These are phyloP conservation scores for Endoconidiophora polonica DNA, from an alignment of 2,329 filamentous ascomycete species.

Conservation along the genomic window DNA sequence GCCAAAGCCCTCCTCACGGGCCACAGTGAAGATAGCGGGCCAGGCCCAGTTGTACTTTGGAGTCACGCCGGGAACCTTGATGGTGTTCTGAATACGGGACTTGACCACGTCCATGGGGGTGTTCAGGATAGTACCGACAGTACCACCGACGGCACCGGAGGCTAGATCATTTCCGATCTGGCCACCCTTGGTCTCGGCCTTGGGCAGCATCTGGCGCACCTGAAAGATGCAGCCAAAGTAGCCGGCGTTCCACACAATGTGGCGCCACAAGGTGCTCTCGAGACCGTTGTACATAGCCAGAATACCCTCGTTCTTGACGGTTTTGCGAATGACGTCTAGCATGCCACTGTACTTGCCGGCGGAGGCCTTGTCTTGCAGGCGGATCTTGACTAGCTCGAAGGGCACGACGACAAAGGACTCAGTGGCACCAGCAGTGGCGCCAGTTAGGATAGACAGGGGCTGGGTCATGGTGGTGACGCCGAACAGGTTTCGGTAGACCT, in stretches of 20 bases:
- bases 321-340: constrained; percentile 67
- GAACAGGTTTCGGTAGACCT: constrained; percentile 79
- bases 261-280: constrained; percentile 92
- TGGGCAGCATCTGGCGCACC: constrained; percentile 68
- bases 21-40: constrained; percentile 69
- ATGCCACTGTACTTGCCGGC: constrained; percentile 75
- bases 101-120: constrained; percentile 97
- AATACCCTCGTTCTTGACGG: constrained; percentile 64
- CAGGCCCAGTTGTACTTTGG: constrained; percentile 99
- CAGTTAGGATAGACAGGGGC: constrained; percentile 77
- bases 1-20: constrained; percentile 79
- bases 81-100: constrained; percentile 88
- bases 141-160: constrained; percentile 76
- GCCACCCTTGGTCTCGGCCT: constrained; percentile 59
- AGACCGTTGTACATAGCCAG: constrained; percentile 92
- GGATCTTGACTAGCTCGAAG: constrained; percentile 97
- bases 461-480: constrained; percentile 80
- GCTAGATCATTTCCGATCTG: constrained; percentile 80
- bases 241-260: constrained; percentile 76
- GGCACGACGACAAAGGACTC: constrained; percentile 95
- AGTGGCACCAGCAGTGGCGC: constrained; percentile 85
- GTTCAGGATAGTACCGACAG: constrained; percentile 76
- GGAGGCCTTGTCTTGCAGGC: constrained; percentile 87
- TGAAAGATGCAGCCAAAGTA: constrained; percentile 99
- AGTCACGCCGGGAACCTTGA: constrained; percentile 60